phyloP scores from a whole-genome alignment of 805 yeast species.

The Zygotorulaspora florentina region DNA sequence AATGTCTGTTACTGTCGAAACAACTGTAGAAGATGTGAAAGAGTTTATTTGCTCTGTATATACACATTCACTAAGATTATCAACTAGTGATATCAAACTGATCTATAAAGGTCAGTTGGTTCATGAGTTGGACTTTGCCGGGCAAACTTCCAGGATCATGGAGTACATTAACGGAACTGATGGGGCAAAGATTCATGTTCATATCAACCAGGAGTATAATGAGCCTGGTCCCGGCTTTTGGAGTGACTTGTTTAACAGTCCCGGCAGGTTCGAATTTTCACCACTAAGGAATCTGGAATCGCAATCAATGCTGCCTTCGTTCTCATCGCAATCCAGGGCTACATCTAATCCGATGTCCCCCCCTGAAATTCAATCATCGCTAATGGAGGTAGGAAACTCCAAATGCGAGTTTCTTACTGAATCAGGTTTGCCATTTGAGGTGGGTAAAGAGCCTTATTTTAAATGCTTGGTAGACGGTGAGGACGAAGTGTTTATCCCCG shows the following conservation, averaged over 20 bases:
- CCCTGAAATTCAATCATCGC: neutral
- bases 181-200: conserved; percentile 26
- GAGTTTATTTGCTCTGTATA: conserved; percentile 28
- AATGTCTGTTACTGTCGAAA: conserved; percentile 21
- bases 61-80: conserved; percentile 20
- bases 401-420: conserved; percentile 13
- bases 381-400: neutral
- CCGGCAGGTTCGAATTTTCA: conserved; percentile 20
- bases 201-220: conserved; percentile 22
- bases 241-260: conserved; percentile 24
- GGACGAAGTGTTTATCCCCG: conserved; percentile 21
- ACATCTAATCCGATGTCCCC: conserved; percentile 2
- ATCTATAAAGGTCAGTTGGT: conserved; percentile 29
- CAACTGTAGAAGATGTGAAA: conserved; percentile 28
- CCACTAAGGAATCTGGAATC: neutral
- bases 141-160: conserved; percentile 19
- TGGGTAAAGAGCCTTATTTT: conserved; percentile 14
- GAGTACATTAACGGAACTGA: conserved; percentile 16
- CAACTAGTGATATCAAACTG: conserved; percentile 24
- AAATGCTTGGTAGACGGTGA: conserved; percentile 25
- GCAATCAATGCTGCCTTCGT: conserved; percentile 5
- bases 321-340: conserved; percentile 8
- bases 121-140: conserved; percentile 16
- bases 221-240: conserved; percentile 30
- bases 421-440: conserved; percentile 12